Base-by-base conservation (phyloP, 2,329 filamentous ascomycete species). In the Stagonosporopsis rhizophila region DNA sequence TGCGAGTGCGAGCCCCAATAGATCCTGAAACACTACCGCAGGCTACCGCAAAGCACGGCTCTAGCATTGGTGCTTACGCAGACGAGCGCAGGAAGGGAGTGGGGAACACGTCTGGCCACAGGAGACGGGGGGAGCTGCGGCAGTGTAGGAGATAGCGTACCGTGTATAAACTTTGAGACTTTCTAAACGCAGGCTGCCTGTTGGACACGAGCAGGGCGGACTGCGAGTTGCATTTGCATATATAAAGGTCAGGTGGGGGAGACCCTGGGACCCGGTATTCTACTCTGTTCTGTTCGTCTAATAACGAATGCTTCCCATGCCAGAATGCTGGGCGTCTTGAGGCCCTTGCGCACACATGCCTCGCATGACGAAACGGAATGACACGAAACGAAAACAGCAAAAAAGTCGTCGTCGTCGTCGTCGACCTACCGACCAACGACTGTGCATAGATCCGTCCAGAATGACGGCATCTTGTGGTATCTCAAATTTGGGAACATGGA, bases 1-100 rank as follows among this genome's bases (percentile, higher is more conserved):
- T 30, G 28, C 28, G 28, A 12, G 28, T 30, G 28, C 3, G 17
- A 25, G 25, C 35, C 19, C 35, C 25, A 48, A 32, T 48, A 40
- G n/a, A 48, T 32, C 19, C 28, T 50, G 38, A 42, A 50, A 50
- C 46, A 50, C 46, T 50, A 50, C 46, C 37, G 46, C 22, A 15
- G 38, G 20, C 12, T 11, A 22, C 17, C 17, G 20, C 17, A 32
- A 20, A 6, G 35, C 35, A 42, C 46, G 46, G 45, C 11, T 35
- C 44, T 47, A 39, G n/a, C 11, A 14, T 6, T 17, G 9, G 25
- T 40, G 45, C 37, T 40, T 49, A 49, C 40, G 46, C 38, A n/a
- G 30, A 7, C 30, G n/a, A 15, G 30, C 30, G 30, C 30, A 32
- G 14, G 30, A n/a, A 6, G 28, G 7, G 4, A 11, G 12, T 11